Base-by-base conservation (phyloP, 768 basidiomycete species). In the Mycena venus region DNA sequence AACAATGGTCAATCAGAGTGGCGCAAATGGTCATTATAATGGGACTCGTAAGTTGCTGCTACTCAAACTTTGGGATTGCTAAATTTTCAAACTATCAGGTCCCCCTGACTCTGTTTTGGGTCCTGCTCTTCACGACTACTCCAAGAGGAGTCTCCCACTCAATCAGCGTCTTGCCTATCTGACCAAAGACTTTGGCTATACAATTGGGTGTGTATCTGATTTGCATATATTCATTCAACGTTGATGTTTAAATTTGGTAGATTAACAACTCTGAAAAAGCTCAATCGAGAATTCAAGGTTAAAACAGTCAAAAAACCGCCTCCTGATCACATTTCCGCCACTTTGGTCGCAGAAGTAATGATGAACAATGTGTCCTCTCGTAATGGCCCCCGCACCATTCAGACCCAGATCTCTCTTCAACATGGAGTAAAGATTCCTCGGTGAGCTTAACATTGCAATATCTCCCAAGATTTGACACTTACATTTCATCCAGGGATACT, bases 151-250 rank as follows among this genome's bases (percentile, higher is more conserved):
- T 68, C 67, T 59, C 1, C 42, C 31, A 1, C 19, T 68, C 1
- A 4, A 27, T 27, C 55, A 58, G 8, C 55, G 56, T 31, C 56
- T 32, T 29, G 67, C 47, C 36, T 68, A 47, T 49, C 25, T 68
- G 58, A 40, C 36, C 40, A 68, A 68, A 58, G 67, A 68, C 27
- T 68, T 68, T 36, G 56, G 56, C 14, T 68, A 68, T n/a, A 40
- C 27, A 14, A 67, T 67, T 11, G 32, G 38, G 64, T 66, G 53
- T 55, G 61, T 44, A 49, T n/a, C 8, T 49, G 5, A n/a, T 23
- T 23, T n/a, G 3, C n/a, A n/a, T n/a, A n/a, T n/a, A n/a, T n/a
- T n/a, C n/a, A n/a, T n/a, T n/a, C n/a, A n/a, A n/a, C n/a, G n/a
- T n/a, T n/a, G n/a, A n/a, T 17, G 47, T 23, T 42, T 47, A 7